Evolutionary conservation across 2,329 filamentous ascomycete genomes (phyloP).

Genomic region (Penicillium sp.): DNA sequence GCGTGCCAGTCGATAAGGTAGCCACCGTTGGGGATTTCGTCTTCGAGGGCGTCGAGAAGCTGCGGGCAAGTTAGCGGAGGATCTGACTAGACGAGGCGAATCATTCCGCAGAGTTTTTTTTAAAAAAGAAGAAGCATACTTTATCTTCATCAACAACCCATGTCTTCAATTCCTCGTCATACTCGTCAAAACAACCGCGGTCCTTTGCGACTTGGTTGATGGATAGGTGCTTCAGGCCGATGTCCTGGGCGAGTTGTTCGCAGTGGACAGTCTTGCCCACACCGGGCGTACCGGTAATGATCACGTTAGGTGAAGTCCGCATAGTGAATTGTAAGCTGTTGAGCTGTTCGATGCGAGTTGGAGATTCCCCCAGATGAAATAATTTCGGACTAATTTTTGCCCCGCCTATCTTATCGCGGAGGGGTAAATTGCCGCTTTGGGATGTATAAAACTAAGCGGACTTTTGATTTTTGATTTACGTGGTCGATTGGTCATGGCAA

Average conservation of each 20-base stretch:
- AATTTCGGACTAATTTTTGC: conserved; percentile 20
- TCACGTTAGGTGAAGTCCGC: conserved; percentile 72
- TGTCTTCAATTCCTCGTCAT: conserved; percentile 79
- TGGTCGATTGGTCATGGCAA: neutral
- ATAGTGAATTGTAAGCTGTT: conserved; percentile 23
- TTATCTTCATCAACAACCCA: conserved; percentile 98
- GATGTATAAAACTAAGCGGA: conserved; percentile 1
- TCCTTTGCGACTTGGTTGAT: conserved; percentile 94
- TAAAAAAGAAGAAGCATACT: conserved; percentile 49
- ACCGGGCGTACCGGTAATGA: conserved; percentile 92
- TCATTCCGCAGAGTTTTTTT: neutral
- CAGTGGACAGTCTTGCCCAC: conserved; percentile 95
- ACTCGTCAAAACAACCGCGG: conserved; percentile 81
- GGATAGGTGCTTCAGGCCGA: conserved; percentile 77
- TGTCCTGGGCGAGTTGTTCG: conserved; percentile 73
- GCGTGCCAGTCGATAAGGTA: conserved; percentile 97
- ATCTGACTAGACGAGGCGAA: neutral
- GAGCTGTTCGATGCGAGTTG: neutral
- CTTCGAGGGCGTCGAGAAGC: conserved; percentile 86
- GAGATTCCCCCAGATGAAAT: conserved; percentile 17
- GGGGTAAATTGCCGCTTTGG: conserved; percentile 6
- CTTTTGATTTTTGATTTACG: neutral
- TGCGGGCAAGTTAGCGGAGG: conserved; percentile 14
- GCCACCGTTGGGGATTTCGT: conserved; percentile 74
- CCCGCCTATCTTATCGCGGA: conserved; percentile 20